These are phyloP conservation scores for Cucumis melo DNA, from an alignment of 306 rosid species.

Conservation along the genomic window DNA sequence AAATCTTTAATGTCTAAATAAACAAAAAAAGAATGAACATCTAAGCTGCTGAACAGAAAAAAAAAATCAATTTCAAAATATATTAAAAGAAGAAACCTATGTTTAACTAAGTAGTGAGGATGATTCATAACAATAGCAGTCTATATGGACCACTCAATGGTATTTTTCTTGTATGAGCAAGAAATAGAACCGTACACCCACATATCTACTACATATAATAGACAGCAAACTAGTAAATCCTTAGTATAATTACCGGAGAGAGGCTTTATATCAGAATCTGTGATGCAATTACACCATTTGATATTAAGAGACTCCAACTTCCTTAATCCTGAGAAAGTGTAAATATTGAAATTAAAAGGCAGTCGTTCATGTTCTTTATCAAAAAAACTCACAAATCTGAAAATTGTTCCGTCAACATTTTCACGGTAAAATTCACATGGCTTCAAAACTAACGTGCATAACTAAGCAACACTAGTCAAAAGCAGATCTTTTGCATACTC, in stretches of 20 bases:
- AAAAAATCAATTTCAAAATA: not conserved
- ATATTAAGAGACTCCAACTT: constrained; percentile 86
- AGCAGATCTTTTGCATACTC: not conserved
- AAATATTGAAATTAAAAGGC: not conserved
- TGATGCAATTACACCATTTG: constrained; percentile 88
- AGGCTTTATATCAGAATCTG: constrained; percentile 68
- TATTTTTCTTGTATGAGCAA: not conserved
- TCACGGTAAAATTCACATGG: not conserved
- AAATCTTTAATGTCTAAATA: not conserved
- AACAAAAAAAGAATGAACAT: not conserved
- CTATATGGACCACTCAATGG: not conserved
- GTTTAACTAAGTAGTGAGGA: not conserved
- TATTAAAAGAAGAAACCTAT: not conserved
- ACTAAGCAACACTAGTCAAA: not conserved
- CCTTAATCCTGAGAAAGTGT: constrained; percentile 43
- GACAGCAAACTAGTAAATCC: not conserved
- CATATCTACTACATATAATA: not conserved
- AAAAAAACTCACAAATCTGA: not conserved
- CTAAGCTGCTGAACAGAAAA: not conserved
- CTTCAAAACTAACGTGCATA: not conserved
- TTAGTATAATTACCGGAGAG: constrained; percentile 41
- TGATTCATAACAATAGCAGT: not conserved
- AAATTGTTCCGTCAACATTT: not conserved
- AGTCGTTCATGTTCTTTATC: not conserved
- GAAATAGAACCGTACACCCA: not conserved